Evolutionary conservation across 2,329 filamentous ascomycete species (phyloP).

Genomic region (Xylaria sp.): DNA sequence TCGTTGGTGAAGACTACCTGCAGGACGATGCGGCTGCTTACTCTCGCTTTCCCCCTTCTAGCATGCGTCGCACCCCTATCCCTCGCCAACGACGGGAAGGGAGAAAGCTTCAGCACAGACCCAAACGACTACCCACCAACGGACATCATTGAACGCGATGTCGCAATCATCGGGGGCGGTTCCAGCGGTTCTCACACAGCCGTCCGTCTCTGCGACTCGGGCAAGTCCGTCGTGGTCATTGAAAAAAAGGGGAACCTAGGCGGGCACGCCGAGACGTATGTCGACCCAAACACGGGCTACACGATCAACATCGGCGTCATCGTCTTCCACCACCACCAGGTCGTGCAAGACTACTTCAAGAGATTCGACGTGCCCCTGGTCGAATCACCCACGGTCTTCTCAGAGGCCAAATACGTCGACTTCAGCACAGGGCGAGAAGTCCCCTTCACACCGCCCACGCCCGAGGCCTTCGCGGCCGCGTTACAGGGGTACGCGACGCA

Average conservation of each 20-base stretch:
- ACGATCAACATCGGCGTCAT: constrained; percentile 3
- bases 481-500: neutral
- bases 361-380: neutral
- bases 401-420: neutral
- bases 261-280: constrained; percentile 20
- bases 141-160: constrained; percentile 22
- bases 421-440: neutral
- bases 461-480: constrained; percentile 1
- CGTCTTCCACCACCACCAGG: neutral
- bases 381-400: neutral
- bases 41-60: neutral
- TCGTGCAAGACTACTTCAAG: neutral
- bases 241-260: constrained; percentile 31
- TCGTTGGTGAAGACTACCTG: neutral
- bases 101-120: neutral
- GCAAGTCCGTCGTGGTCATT: constrained; percentile 32
- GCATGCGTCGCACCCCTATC: neutral
- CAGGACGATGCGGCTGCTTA: neutral
- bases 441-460: neutral
- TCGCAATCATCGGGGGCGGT: constrained; percentile 34
- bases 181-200: constrained; percentile 33
- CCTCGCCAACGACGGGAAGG: neutral
- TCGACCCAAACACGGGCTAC: constrained; percentile 1
- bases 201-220: constrained; percentile 29
- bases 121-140: neutral